Evolutionary conservation across 371 early-diverging fungal genomes (phyloP).

Genomic region (Thermomucor indicae-seudaticae): DNA sequence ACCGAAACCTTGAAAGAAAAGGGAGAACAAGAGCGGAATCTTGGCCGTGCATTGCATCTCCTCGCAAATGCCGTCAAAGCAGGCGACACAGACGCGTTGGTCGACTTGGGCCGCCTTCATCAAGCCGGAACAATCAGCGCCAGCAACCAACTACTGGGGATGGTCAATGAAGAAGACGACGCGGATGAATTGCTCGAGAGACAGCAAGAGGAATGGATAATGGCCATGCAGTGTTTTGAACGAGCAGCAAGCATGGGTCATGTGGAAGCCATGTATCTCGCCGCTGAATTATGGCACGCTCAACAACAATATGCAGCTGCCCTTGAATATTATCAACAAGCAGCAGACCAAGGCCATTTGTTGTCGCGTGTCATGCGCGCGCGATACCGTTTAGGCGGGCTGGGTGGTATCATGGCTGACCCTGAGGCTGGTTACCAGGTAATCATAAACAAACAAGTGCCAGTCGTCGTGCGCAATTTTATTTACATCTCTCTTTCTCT

Average conservation of each 20-base stretch:
- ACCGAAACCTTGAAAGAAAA: too few relatives aligned
- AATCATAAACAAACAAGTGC: conserved; percentile 1
- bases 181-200: conserved; percentile 1
- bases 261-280: conserved; percentile 36
- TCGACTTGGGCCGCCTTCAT: conserved; percentile 12
- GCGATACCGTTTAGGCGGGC: conserved; percentile 28
- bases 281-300: conserved; percentile 42
- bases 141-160: conserved; percentile 1
- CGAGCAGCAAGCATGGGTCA: conserved; percentile 33
- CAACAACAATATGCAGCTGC: conserved; percentile 44
- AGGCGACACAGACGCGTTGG: conserved; percentile 14
- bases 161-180: conserved; percentile 4
- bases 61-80: conserved; percentile 9
- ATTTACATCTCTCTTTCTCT: not conserved
- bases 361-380: conserved; percentile 39
- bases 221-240: conserved; percentile 35
- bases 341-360: conserved; percentile 32
- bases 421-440: conserved; percentile 37
- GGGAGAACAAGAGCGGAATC: conserved; percentile 1
- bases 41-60: conserved; percentile 6
- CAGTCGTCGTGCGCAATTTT: not conserved
- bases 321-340: conserved; percentile 33
- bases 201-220: conserved; percentile 29
- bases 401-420: conserved; percentile 31
- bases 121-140: conserved; percentile 6